Evolutionary conservation across 305 asterid species (phyloP), one percentile per base, ranked within the genome.

Genomic region (Fraxinus floribunda): DNA sequence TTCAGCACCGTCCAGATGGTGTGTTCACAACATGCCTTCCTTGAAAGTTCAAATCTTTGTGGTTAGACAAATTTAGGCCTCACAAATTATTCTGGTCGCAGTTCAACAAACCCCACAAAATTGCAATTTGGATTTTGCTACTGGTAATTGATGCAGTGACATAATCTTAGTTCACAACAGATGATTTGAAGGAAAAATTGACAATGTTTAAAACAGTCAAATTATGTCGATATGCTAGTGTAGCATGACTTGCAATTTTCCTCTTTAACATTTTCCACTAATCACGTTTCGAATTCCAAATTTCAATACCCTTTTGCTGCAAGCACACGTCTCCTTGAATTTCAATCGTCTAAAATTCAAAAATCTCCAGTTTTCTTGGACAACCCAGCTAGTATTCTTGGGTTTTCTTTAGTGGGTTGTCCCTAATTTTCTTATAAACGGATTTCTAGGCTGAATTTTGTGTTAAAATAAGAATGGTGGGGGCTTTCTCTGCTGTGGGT

Each of bases 51-150:
- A 38, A 68, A 74, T 22, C 68, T 16, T 35, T 83, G 83, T 85
- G 84, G 94, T 83, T 86, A 90, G 91, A 85, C 20, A n/a, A 82
- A 55, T 87, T 26, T 80, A 77, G 89, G 81, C 95, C 96, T 87
- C 96, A 89, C 49, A 84, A 75, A 68, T 86, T 78, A 82, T 84
- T 90, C 87, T 88, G 91, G 91, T 80, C 89, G 79, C 38, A 84
- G 78, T 88, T 90, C 76, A 86, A 55, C 78, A 76, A 87, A 74
- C 76, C 38, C 81, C 22, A 66, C 78, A 74, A 83, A 79, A 46
- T 41, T 41, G 15, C 49, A 41, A 41, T 9, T 41, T 41, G 49
- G 49, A 41, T 41, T 41, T 41, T 10, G 49, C 49, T 1, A 10
- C 49, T 10, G 15, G 49, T 0, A 41, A 41, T 3, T 2, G 15